Evolutionary conservation across 768 basidiomycete genomes (phyloP).

Genomic region (Lactarius quietus): DNA sequence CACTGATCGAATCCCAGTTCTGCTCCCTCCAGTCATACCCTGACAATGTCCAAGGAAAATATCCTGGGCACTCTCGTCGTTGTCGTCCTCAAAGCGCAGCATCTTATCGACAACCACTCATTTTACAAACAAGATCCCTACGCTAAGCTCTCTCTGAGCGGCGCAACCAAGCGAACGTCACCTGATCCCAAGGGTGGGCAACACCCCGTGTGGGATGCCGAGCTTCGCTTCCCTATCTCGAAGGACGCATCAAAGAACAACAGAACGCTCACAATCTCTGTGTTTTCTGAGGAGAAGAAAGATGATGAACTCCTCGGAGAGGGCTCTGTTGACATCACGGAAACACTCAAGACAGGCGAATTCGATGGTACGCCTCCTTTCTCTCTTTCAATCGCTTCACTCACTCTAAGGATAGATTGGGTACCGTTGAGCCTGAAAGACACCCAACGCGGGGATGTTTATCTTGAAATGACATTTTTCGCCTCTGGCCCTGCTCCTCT

Average conservation of each 20-base stretch:
- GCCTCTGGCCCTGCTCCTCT: constrained; percentile 57
- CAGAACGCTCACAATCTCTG: constrained; percentile 66
- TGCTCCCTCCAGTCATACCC: background rate
- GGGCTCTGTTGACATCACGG: constrained; percentile 68
- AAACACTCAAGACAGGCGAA: constrained; percentile 80
- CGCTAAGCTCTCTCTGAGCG: constrained; percentile 58
- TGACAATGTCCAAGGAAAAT: constrained; percentile 22
- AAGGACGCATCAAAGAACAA: constrained; percentile 52
- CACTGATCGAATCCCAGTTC: background rate
- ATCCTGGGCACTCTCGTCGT: constrained; percentile 75
- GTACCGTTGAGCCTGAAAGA: constrained; percentile 55
- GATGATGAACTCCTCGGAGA: constrained; percentile 75
- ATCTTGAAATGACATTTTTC: constrained; percentile 92
- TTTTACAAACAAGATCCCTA: constrained; percentile 94
- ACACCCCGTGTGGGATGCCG: constrained; percentile 90
- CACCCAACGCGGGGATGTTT: constrained; percentile 76
- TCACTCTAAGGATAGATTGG: constrained; percentile 51
- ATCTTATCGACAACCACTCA: constrained; percentile 76
- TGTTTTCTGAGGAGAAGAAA: constrained; percentile 75
- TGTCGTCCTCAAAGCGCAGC: constrained; percentile 80
- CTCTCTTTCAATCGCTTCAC: background rate
- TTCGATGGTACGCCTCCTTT: constrained; percentile 69
- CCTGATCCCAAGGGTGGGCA: constrained; percentile 86
- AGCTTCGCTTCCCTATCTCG: constrained; percentile 72
- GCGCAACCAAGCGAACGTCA: constrained; percentile 62